Conservation (phyloP, 345 rosid genomes). For the Boechera divaricarpa region DNA sequence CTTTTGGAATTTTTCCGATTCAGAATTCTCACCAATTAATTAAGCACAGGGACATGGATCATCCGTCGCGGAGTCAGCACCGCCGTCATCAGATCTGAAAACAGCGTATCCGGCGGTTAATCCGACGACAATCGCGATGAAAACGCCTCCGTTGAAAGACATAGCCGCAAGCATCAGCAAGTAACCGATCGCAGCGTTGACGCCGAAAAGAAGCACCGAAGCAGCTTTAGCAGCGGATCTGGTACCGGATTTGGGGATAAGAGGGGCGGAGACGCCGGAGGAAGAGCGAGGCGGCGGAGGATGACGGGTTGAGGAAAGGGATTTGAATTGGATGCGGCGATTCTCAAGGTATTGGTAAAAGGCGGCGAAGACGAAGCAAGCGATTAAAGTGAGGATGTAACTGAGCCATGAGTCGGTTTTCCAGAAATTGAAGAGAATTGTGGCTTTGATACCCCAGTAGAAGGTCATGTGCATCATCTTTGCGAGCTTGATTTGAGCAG, state of each 20-base stretch:
- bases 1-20: neutral
- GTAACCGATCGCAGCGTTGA: slow-evolving; percentile 76
- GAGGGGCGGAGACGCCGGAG: slow-evolving; percentile 47
- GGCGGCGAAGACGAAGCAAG: slow-evolving; percentile 65
- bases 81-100: slow-evolving; percentile 56
- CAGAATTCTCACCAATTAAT: neutral
- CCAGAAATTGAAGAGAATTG: slow-evolving; percentile 75
- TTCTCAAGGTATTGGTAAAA: slow-evolving; percentile 76
- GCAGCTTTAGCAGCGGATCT: slow-evolving; percentile 51
- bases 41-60: slow-evolving; percentile 73
- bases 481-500: slow-evolving; percentile 15
- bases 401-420: slow-evolving; percentile 63
- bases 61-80: slow-evolving; percentile 42
- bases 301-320: slow-evolving; percentile 39
- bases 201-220: slow-evolving; percentile 58
- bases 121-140: slow-evolving; percentile 72
- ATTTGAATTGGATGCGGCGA: slow-evolving; percentile 55
- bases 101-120: slow-evolving; percentile 62
- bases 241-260: slow-evolving; percentile 45
- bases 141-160: slow-evolving; percentile 91
- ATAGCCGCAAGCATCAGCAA: slow-evolving; percentile 81
- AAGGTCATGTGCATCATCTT: slow-evolving; percentile 98
- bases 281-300: slow-evolving; percentile 12
- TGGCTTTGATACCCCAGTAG: slow-evolving; percentile 77
- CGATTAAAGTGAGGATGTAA: slow-evolving; percentile 69